Percentiles rank a stretch among this genome's conserved stretches.
Conservation (phyloP, 2,329 filamentous ascomycete genomes). For the Aureobasidium sp. region DNA sequence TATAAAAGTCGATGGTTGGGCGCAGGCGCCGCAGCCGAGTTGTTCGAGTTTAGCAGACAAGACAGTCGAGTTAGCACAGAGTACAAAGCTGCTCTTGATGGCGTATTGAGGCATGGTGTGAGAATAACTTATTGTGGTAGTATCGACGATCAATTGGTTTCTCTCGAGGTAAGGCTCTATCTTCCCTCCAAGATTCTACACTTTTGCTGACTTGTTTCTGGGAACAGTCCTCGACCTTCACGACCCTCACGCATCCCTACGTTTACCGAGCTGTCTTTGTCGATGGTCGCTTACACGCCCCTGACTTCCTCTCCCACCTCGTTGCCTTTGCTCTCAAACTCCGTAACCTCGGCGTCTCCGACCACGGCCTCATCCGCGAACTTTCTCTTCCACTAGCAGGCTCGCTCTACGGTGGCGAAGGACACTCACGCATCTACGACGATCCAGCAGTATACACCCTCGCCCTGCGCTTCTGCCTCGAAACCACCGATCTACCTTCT, state of each 20-base stretch:
- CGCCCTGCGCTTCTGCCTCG: constrained; percentile 41
- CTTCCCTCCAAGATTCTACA: too few relatives aligned
- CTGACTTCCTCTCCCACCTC: constrained; percentile 88
- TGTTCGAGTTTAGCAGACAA: constrained; percentile 87
- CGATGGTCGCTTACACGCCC: constrained; percentile 83
- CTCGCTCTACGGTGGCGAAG: constrained; percentile 84
- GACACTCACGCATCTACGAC: constrained; percentile 88
- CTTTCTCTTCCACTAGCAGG: constrained; percentile 82
- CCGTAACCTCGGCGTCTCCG: constrained; percentile 83
- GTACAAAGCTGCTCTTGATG: constrained; percentile 69
- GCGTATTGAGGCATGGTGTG: constrained; percentile 69
- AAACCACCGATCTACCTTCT: constrained; percentile 33
- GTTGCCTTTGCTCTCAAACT: constrained; percentile 91
- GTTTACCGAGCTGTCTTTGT: constrained; percentile 96
- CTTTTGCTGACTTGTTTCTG: not conserved
- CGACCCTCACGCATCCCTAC: constrained; percentile 79
- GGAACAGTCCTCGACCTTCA: constrained; percentile 69
- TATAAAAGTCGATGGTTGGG: constrained; percentile 86
- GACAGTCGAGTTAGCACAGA: constrained; percentile 75
- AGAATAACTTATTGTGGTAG: constrained; percentile 84
- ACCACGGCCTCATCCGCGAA: constrained; percentile 89
- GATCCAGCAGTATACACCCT: constrained; percentile 75
- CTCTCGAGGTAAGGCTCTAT: constrained; percentile 61
- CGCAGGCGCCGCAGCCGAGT: constrained; percentile 73
- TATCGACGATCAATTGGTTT: constrained; percentile 94